phyloP scores from a whole-genome alignment of 116 monocot species.

The Papilionanthe hybrid region DNA sequence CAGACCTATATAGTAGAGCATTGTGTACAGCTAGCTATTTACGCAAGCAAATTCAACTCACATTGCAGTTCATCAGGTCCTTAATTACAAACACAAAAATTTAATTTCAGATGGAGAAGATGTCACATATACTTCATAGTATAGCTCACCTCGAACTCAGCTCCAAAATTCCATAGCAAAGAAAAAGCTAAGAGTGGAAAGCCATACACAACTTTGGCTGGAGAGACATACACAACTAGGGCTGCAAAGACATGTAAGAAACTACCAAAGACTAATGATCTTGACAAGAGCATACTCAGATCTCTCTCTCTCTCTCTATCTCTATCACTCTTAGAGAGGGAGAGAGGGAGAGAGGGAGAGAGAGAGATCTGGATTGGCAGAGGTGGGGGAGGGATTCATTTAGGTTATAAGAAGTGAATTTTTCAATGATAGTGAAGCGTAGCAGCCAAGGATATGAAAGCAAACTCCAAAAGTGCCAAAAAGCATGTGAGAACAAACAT shows the following conservation, averaged over 20 bases:
- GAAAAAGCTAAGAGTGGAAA: neutral
- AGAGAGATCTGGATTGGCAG: neutral
- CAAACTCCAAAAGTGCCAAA: slow-evolving; percentile 23
- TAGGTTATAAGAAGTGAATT: neutral
- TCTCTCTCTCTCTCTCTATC: neutral
- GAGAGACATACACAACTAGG: too few species aligned
- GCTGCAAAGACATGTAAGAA: too few species aligned
- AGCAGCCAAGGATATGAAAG: slow-evolving; percentile 24
- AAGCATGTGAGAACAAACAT: slow-evolving; percentile 12
- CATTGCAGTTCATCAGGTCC: too few species aligned
- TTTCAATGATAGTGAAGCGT: neutral
- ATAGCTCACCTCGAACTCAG: neutral
- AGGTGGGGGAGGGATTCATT: neutral
- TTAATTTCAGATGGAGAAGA: too few species aligned
- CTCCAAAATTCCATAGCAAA: neutral
- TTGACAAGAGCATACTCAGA: neutral
- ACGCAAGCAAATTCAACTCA: neutral
- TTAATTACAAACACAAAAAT: too few species aligned
- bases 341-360: neutral
- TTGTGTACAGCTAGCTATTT: neutral
- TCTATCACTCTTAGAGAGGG: neutral
- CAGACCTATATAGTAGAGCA: neutral
- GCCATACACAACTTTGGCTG: too few species aligned
- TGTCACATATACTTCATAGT: neutral
- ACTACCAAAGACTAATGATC: neutral